Base-by-base conservation (phyloP, 2,329 filamentous ascomycete species). In the Ceratocystis papillata region DNA sequence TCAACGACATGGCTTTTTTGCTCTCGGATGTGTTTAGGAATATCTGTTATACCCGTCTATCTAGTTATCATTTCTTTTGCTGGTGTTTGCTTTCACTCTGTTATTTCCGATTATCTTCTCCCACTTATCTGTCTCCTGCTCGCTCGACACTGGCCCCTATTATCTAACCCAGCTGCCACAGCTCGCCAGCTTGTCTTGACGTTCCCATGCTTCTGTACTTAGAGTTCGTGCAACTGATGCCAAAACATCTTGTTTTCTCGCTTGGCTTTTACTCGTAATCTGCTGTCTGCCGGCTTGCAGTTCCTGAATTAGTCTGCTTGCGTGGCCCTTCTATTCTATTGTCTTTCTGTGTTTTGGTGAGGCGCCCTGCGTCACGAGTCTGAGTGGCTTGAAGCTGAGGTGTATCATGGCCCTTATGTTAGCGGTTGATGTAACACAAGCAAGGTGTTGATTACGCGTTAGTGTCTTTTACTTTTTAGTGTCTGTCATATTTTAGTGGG, bases 41-140 rank as follows among this genome's bases (percentile, higher is more conserved):
- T 57, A 57, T 57, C 28, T 57, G 53, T 57, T 57, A 57, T 57
- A 57, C 53, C 53, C 53, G 30, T 33, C n/a, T 57, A 28, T 28
- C 30, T 57, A 7, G 53, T 57, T 25, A 17, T 37, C 33, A 0
- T 37, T 37, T 37, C 33, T 22, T 33, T 28, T 33, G 22, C 15
- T 5, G 28, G 53, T 57, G 25, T 33, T 57, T 50, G 33, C 46
- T 50, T n/a, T n/a, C 8, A 50, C 17, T 48, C 10, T n/a, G 5
- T 57, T n/a, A 17, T 28, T 33, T 55, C 50, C 22, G n/a, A 28
- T 55, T 55, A 22, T 55, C 22, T 25, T 22, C 22, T 33, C 17
- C 3, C 53, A 17, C 30, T 33, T 33, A 17, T 53, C 48, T 22
- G 2, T 37, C 20, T 25, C 25, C 25, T 12, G 20, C 25, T 12